phyloP scores from a whole-genome alignment of 805 yeast genomes.

The Zygotorulaspora florentina region DNA sequence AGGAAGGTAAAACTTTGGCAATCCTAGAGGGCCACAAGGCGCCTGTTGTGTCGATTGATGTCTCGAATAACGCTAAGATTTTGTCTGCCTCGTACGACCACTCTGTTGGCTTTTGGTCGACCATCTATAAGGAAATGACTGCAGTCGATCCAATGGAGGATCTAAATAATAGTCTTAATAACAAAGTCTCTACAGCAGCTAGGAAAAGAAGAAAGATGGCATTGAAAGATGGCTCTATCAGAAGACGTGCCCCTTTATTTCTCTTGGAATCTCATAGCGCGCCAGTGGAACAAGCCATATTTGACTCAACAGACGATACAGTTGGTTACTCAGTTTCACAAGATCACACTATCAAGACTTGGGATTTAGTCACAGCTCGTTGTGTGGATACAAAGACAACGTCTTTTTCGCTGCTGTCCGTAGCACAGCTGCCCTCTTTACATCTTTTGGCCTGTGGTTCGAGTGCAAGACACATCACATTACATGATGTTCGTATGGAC shows the following conservation, averaged over 20 bases:
- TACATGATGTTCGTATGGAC: conserved; percentile 82
- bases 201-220: conserved; percentile 85
- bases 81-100: conserved; percentile 83
- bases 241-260: conserved; percentile 78
- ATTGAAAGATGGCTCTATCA: conserved; percentile 64
- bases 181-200: conserved; percentile 67
- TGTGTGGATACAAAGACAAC: conserved; percentile 86
- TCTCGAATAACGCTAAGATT: conserved; percentile 55
- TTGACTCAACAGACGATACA: conserved; percentile 66
- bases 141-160: conserved; percentile 48
- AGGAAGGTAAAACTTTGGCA: conserved; percentile 73
- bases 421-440: conserved; percentile 61
- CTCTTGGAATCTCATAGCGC: conserved; percentile 75
- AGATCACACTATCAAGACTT: conserved; percentile 91
- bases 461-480: conserved; percentile 92
- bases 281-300: conserved; percentile 82
- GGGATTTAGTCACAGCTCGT: conserved; percentile 88
- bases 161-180: conserved; percentile 36
- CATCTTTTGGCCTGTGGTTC: conserved; percentile 89
- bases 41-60: conserved; percentile 73
- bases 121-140: conserved; percentile 78
- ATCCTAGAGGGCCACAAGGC: conserved; percentile 87
- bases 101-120: conserved; percentile 83
- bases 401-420: conserved; percentile 75
- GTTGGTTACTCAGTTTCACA: conserved; percentile 94